A percentile compares a stretch with the other conserved stretches of the same genome.
phyloP scores from a whole-genome alignment of 2,329 filamentous ascomycete genomes.

The Verticillium nubilum region DNA sequence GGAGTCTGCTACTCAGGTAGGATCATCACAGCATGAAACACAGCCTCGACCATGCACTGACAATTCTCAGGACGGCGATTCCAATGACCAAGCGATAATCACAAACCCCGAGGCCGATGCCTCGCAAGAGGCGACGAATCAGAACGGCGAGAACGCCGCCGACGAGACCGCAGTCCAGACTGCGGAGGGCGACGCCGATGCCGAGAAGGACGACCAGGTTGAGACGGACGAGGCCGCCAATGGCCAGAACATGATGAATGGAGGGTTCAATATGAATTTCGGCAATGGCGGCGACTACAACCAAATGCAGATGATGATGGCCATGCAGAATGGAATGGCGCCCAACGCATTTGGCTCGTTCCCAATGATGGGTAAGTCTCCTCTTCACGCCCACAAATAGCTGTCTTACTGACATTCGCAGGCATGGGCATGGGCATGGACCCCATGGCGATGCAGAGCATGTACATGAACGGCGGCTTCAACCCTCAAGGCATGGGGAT shows the following conservation, averaged over 20 bases:
- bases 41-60: background rate
- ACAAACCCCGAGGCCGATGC: background rate
- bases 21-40: background rate
- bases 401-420: slow-evolving; percentile 34
- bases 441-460: slow-evolving; percentile 67
- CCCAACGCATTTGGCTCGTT: slow-evolving; percentile 51
- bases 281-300: slow-evolving; percentile 57
- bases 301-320: slow-evolving; percentile 78
- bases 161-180: slow-evolving; percentile 7
- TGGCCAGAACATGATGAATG: slow-evolving; percentile 32
- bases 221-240: slow-evolving; percentile 21
- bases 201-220: slow-evolving; percentile 12
- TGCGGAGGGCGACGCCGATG: slow-evolving; percentile 8
- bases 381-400: too few relatives aligned
- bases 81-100: background rate
- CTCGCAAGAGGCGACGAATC: background rate
- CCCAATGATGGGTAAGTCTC: slow-evolving; percentile 79
- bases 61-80: background rate
- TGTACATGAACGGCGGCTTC: slow-evolving; percentile 75
- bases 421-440: slow-evolving; percentile 88
- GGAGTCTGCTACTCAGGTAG: background rate
- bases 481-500: slow-evolving; percentile 73
- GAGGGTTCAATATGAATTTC: slow-evolving; percentile 55
- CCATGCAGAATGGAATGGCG: slow-evolving; percentile 65
- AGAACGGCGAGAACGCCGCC: slow-evolving; percentile 3